Base-by-base conservation (phyloP, 768 basidiomycete genomes). In the Antrodiella citrinella region DNA sequence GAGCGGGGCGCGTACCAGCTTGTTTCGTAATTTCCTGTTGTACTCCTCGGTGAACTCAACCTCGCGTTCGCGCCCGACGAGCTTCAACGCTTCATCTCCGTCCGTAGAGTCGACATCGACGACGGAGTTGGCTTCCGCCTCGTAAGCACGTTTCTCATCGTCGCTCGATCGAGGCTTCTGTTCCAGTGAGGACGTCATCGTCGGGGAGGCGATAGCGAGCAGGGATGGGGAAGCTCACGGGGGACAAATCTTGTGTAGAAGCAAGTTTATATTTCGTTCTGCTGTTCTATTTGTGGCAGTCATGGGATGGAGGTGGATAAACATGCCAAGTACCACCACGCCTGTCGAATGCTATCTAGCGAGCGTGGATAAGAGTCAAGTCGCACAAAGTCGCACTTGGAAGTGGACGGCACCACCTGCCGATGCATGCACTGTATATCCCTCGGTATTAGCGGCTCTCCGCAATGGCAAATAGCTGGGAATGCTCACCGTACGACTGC, bases 21-120 rank as follows among this genome's bases (percentile, higher is more conserved):
- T 85, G 56, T 76, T 65, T 53, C 79, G 72, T 51, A 84, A 61
- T 55, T 69, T 76, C 24, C 52, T 60, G 59, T 83, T 81, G 45
- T 78, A 82, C 53, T 82, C 81, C 20, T 84, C 80, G 49, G 69
- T 78, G 62, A 83, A 84, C 39, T 76, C 65, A 3, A 61, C 60
- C 21, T 71, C 69, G 22, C 76, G 67, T 54, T 78, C 75, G 2
- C 66, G 63, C 1, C 81, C 79, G 48, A 85, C 81, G 13, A 84
- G 73, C 49, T 70, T 67, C 42, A 84, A 68, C 9, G 81, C 82
- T 56, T 82, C 82, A 55, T 83, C 81, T 4, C 77, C 80, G 35
- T 77, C 63, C 3, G 58, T 51, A 4, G 69, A 61, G 51, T 75
- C 67, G 19, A 40, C 50, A 42, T 73, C 48, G 19, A 40, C 50